These are phyloP conservation scores for Claviceps purpurea DNA, from an alignment of 2,329 filamentous ascomycete genomes.

Conservation along the genomic window DNA sequence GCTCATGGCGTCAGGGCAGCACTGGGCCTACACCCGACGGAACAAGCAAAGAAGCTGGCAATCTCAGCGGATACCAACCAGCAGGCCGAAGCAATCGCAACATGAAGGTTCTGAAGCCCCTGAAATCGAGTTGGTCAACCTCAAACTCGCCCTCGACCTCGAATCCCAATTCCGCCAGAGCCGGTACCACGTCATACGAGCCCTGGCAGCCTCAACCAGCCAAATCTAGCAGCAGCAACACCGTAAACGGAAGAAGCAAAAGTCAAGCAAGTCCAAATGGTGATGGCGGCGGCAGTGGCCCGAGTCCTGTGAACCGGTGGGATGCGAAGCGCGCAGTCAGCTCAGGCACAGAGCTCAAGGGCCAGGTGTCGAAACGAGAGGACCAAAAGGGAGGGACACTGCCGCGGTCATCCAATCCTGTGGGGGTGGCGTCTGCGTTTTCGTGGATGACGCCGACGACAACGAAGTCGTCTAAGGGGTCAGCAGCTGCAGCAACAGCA, in stretches of 20 bases:
- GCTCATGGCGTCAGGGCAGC: conserved; percentile 53
- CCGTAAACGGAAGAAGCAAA: conserved; percentile 34
- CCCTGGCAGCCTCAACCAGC: conserved; percentile 23
- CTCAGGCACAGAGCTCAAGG: conserved; percentile 25
- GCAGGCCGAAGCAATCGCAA: conserved; percentile 47
- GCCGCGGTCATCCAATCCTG: conserved; percentile 61
- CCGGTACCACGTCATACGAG: conserved; percentile 36
- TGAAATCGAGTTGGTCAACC: conserved; percentile 35
- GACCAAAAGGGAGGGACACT: conserved; percentile 25
- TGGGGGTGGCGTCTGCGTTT: conserved; percentile 88
- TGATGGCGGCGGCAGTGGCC: conserved; percentile 12
- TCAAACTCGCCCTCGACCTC: conserved; percentile 45
- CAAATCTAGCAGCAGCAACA: conserved; percentile 26
- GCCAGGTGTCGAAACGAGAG: conserved; percentile 21
- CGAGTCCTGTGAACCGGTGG: conserved; percentile 29
- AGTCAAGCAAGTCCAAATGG: conserved; percentile 28
- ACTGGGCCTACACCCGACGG: conserved; percentile 37
- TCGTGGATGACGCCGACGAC: conserved; percentile 63
- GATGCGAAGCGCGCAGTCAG: conserved; percentile 38
- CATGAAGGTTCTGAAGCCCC: conserved; percentile 84
- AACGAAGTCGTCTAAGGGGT: conserved; percentile 21
- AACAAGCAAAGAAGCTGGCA: conserved; percentile 36
- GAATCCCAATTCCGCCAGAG: conserved; percentile 36
- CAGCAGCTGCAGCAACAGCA: conserved; percentile 16
- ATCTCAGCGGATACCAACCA: conserved; percentile 56